A percentile compares a stretch with the other conserved stretches of the same genome.
Conservation (phyloP, 2,329 filamentous ascomycete species). For the Clarireedia hainanense region DNA sequence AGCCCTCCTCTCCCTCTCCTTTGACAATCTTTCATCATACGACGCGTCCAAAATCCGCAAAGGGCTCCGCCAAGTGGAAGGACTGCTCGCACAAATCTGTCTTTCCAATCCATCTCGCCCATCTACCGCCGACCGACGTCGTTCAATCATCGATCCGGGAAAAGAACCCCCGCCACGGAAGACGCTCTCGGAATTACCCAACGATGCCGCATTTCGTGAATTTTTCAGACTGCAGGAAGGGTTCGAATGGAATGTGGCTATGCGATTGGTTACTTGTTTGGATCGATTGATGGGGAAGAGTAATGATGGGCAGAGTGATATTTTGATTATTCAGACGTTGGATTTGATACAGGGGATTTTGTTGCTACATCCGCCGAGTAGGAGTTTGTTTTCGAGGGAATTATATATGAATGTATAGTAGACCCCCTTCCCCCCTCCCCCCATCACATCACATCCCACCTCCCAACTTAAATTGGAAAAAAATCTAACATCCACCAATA, state of each 20-base stretch:
- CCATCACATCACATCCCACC: not conserved
- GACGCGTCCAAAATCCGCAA: conserved; percentile 87
- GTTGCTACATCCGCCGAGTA: conserved; percentile 83
- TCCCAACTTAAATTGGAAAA: not conserved
- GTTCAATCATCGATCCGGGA: conserved; percentile 31
- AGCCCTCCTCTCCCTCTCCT: conserved; percentile 81
- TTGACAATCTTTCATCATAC: conserved; percentile 79
- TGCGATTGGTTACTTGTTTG: conserved; percentile 76
- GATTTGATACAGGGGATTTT: conserved; percentile 84
- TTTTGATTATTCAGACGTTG: conserved; percentile 79
- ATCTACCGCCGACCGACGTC: conserved; percentile 19
- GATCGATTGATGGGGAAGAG: conserved; percentile 80
- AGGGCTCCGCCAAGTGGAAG: conserved; percentile 88
- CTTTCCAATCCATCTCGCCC: conserved; percentile 45
- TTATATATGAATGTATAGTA: conserved; percentile 83
- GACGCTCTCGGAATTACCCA: conserved; percentile 59
- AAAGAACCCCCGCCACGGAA: conserved; percentile 39
- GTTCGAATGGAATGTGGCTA: conserved; percentile 95
- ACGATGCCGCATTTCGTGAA: conserved; percentile 85
- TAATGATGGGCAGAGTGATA: conserved; percentile 74
- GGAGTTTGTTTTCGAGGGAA: conserved; percentile 78
- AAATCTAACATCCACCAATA: conserved; percentile 25
- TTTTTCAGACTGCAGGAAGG: conserved; percentile 96
- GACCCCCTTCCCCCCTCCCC: conserved; percentile 9
- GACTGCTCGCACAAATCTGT: conserved; percentile 89